Evolutionary conservation across 176 grass and related monocot species (phyloP).

Genomic region (Raddia distichophylla): DNA sequence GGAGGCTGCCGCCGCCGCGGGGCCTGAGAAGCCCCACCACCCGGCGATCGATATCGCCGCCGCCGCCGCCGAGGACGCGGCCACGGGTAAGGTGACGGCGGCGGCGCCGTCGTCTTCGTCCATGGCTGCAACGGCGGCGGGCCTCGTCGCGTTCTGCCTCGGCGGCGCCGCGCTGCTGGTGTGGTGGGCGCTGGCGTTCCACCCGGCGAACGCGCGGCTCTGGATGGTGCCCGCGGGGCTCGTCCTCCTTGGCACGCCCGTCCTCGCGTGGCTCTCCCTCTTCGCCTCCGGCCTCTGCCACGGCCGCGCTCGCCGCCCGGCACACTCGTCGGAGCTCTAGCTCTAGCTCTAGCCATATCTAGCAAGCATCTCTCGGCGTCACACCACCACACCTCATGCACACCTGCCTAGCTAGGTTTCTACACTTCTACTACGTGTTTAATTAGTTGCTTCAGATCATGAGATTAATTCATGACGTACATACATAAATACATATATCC

Average conservation of each 20-base stretch:
- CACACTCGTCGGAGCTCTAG: neutral
- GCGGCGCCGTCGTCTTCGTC: slow-evolving; percentile 18
- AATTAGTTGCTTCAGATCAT: slow-evolving; percentile 27
- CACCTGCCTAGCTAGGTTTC: neutral
- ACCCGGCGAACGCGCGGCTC: slow-evolving; percentile 67
- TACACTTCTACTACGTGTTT: neutral
- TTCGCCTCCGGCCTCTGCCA: slow-evolving; percentile 49
- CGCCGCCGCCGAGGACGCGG: neutral
- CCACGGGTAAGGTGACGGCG: neutral
- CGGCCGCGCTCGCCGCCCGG: slow-evolving; percentile 2
- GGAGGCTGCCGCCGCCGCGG: slow-evolving; percentile 22
- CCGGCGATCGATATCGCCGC: neutral
- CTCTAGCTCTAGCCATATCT: too few relatives aligned
- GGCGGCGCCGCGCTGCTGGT: slow-evolving; percentile 74
- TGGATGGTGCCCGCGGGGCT: slow-evolving; percentile 97
- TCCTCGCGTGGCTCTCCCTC: slow-evolving; percentile 74
- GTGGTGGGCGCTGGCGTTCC: slow-evolving; percentile 88
- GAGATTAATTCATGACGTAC: too few relatives aligned
- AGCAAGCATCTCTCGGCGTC: too few relatives aligned
- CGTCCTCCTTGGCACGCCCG: slow-evolving; percentile 79
- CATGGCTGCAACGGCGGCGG: slow-evolving; percentile 13
- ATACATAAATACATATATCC: neutral
- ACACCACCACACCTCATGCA: neutral
- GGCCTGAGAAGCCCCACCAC: slow-evolving; percentile 18
- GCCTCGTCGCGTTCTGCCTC: slow-evolving; percentile 52